Conservation (phyloP, 331 rosid species). For the Acacia pycnantha region DNA sequence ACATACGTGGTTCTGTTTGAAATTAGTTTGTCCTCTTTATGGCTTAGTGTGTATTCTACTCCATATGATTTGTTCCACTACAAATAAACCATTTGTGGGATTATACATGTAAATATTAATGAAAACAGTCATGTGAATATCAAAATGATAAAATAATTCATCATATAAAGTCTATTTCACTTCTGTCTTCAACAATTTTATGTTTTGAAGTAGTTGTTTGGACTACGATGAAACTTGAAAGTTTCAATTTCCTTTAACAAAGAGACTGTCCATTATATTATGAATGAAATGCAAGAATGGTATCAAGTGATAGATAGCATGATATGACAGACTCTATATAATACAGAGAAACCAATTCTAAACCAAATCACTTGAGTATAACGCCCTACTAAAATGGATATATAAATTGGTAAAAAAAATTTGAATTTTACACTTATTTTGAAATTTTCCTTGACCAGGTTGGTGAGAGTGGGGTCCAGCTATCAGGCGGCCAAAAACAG, state of each 20-base stretch:
- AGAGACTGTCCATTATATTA: not conserved
- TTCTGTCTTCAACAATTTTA: not conserved
- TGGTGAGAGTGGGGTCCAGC: conserved; percentile 80
- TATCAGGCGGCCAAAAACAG: conserved; percentile 90
- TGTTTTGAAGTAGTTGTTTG: not conserved
- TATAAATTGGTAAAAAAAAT: not conserved
- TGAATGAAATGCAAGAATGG: not conserved
- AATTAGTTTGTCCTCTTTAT: not conserved
- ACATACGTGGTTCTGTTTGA: not conserved
- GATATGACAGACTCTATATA: not conserved
- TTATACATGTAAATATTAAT: not conserved
- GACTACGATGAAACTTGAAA: not conserved
- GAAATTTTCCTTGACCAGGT: conserved; percentile 40
- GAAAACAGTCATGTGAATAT: not conserved
- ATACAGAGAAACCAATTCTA: not conserved
- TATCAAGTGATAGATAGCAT: not conserved
- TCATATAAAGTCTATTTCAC: not conserved
- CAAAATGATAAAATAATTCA: not conserved
- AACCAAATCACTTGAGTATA: not conserved
- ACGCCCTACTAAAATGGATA: not conserved
- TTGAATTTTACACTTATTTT: not conserved
- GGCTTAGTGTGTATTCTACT: not conserved
- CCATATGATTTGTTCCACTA: not conserved
- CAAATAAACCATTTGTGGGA: not conserved
- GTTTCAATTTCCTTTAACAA: not conserved